Evolutionary conservation across 2,329 filamentous ascomycete genomes (phyloP).

Genomic region (Fusarium coffeatum): DNA sequence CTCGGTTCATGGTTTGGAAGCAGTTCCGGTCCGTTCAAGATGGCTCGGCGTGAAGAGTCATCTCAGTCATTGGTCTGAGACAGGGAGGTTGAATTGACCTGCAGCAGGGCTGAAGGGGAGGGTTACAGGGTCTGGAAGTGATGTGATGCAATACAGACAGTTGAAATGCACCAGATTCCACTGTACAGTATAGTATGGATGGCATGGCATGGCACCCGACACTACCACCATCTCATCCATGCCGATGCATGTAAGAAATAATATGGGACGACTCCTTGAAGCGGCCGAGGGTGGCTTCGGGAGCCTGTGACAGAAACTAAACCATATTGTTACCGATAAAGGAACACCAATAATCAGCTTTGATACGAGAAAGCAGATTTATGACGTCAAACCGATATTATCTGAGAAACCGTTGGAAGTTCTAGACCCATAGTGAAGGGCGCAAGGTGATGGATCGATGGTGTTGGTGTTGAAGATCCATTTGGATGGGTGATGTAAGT

Average conservation of each 20-base stretch:
- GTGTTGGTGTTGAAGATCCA: background rate
- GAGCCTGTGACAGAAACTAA: constrained; percentile 20
- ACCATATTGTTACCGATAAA: constrained; percentile 10
- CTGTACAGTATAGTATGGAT: background rate
- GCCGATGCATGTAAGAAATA: constrained; percentile 15
- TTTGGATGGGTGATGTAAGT: background rate
- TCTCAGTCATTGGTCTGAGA: constrained; percentile 43
- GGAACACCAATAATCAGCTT: constrained; percentile 5
- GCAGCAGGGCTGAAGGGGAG: constrained; percentile 46
- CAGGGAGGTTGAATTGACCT: constrained; percentile 42
- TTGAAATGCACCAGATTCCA: constrained; percentile 20
- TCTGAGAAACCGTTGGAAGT: background rate
- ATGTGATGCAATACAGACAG: constrained; percentile 25
- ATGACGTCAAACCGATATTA: constrained; percentile 6
- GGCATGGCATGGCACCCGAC: background rate
- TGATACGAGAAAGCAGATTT: background rate
- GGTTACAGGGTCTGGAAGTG: constrained; percentile 28
- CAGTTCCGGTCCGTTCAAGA: constrained; percentile 32
- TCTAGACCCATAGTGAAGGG: constrained; percentile 5
- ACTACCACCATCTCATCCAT: background rate
- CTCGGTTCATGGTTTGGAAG: constrained; percentile 19
- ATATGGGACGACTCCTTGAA: background rate
- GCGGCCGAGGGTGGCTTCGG: constrained; percentile 19
- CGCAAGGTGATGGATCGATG: constrained; percentile 5
- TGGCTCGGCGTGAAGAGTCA: constrained; percentile 46